Evolutionary conservation across 805 yeast genomes (phyloP), one percentile per base, ranked within the genome.

Genomic region (Wickerhamomyces bovis): DNA sequence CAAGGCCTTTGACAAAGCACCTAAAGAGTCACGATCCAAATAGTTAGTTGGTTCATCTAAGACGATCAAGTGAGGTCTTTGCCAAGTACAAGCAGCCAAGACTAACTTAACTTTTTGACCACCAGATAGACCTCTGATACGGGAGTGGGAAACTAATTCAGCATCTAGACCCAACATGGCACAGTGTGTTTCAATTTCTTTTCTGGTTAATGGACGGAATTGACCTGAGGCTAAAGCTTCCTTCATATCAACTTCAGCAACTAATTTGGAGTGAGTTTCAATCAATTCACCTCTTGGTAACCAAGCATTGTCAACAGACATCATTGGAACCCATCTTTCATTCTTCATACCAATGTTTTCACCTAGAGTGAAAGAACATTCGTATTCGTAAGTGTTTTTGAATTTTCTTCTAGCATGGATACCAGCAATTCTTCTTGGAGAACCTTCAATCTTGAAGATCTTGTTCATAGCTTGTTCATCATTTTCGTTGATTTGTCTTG

Each of bases 201-300:
- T 94, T 85, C 99, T 90, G 75, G 98, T 94, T 75, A 94, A 86
- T 54, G 99, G 94, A 79, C 99, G 89, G 95, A 94, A 94, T 82
- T 94, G 99, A 81, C 99, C 99, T 65, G 98, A 92, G 70, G 98
- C 98, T 71, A 94, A 84, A 75, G 99, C 99, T 81, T 92, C 99
- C 86, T 94, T 94, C 99, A 94, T 92, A 77, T 95, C 99, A 71
- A 94, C 98, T 82, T 95, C 99, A 73, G 98, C 97, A 76, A 95
- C 97, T 83, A 90, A 73, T 89, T 94, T 94, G 71, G 97, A 77
- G 82, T 94, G 99, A 64, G 97, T 88, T 82, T 94, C 97, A 63
- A 85, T 72, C 64, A 87, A 81, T 78, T 89, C 96, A 81, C 96
- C 95, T 85, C 99, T 92, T 79, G 99, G 99, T 71, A 94, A 82